phyloP scores from a whole-genome alignment of 192 early-diverging fungal species.

The Allomyces javanicus region DNA sequence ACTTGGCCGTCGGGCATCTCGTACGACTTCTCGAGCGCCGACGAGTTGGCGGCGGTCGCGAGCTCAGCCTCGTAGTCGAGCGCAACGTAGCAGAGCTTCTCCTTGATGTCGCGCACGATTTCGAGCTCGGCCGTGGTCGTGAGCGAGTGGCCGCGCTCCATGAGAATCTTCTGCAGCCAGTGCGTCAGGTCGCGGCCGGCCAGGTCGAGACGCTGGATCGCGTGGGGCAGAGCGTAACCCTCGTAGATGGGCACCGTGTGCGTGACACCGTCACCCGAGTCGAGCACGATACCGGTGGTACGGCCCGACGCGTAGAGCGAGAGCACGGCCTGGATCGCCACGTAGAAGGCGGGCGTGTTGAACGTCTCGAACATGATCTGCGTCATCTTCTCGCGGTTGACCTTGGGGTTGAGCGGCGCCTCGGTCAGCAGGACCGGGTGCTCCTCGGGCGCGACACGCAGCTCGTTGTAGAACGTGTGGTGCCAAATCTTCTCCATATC shows the following conservation, averaged over 20 bases:
- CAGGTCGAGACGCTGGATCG: slow-evolving; percentile 27
- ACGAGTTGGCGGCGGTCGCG: slow-evolving; percentile 19
- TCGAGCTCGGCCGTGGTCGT: slow-evolving; percentile 34
- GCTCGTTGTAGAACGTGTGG: slow-evolving; percentile 35
- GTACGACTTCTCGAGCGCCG: slow-evolving; percentile 23
- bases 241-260: slow-evolving; percentile 46
- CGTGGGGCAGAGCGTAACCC: slow-evolving; percentile 27
- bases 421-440: slow-evolving; percentile 41
- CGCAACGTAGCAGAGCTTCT: slow-evolving; percentile 38
- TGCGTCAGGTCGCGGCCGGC: slow-evolving; percentile 23
- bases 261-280: slow-evolving; percentile 43
- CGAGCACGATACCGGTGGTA: slow-evolving; percentile 38
- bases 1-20: slow-evolving; percentile 33
- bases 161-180: slow-evolving; percentile 28
- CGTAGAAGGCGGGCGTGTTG: slow-evolving; percentile 41
- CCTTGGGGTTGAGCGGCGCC: slow-evolving; percentile 40
- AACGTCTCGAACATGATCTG: slow-evolving; percentile 44
- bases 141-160: slow-evolving; percentile 36
- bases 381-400: slow-evolving; percentile 41
- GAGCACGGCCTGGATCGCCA: slow-evolving; percentile 32
- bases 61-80: slow-evolving; percentile 26
- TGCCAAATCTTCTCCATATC: slow-evolving; percentile 57
- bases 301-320: slow-evolving; percentile 39
- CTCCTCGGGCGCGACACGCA: slow-evolving; percentile 43
- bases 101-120: slow-evolving; percentile 46